These are phyloP conservation scores for Zalerion maritima DNA, from an alignment of 495 filamentous ascomycete genomes.

Conservation along the genomic window DNA sequence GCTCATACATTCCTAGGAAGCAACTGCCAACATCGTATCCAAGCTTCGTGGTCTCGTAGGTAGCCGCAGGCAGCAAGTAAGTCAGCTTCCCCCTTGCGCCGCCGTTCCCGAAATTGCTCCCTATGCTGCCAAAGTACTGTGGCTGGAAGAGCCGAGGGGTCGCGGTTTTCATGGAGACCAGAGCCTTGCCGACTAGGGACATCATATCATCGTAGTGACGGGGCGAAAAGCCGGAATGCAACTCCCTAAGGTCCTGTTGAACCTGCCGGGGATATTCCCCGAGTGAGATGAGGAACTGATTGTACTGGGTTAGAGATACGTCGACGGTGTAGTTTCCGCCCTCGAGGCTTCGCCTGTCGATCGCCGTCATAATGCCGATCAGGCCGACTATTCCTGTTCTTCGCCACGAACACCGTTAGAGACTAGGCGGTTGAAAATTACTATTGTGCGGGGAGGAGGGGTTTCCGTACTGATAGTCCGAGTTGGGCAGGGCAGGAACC, in stretches of 20 bases:
- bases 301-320: constrained; percentile 43
- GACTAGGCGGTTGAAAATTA: too few species aligned
- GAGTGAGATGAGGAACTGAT: constrained; percentile 41
- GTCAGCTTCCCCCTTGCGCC: constrained; percentile 12
- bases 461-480: constrained; percentile 48
- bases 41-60: constrained; percentile 13
- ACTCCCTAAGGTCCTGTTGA: too few species aligned
- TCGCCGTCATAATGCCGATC: constrained; percentile 38
- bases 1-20: constrained; percentile 13
- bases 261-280: too few species aligned
- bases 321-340: constrained; percentile 41
- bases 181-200: too few species aligned
- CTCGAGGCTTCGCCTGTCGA: constrained; percentile 33
- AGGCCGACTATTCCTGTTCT: constrained; percentile 37
- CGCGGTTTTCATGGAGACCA: constrained; percentile 7
- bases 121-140: constrained; percentile 10
- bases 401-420: constrained; percentile 9
- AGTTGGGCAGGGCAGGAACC: constrained; percentile 50
- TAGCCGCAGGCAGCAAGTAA: constrained; percentile 15
- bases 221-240: too few species aligned
- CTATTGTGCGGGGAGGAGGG: too few species aligned
- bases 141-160: constrained; percentile 10
- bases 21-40: constrained; percentile 14
- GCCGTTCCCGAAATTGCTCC: constrained; percentile 14
- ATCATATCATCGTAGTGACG: too few species aligned